Evolutionary conservation across 202 grass and related monocot species (phyloP).

Genomic region (Panicum hallii): DNA sequence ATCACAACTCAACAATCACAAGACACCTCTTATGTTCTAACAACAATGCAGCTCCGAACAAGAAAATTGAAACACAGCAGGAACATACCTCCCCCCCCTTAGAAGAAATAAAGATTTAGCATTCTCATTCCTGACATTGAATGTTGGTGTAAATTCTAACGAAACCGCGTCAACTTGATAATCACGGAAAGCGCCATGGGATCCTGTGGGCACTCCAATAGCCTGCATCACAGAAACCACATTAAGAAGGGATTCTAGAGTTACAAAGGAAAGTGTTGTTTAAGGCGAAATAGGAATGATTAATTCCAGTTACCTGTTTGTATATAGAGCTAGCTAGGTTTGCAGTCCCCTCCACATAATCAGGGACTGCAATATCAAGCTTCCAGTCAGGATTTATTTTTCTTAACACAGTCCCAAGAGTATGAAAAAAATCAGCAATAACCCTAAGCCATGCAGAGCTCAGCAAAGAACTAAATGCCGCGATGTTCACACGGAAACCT

Average conservation of each 20-base stretch:
- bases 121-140: constrained; percentile 83
- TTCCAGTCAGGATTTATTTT: constrained; percentile 87
- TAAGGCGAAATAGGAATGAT: background rate
- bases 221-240: constrained; percentile 62
- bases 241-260: constrained; percentile 34
- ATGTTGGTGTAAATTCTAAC: constrained; percentile 80
- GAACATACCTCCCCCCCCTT: constrained; percentile 73
- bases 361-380: constrained; percentile 68
- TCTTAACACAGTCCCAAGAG: constrained; percentile 72
- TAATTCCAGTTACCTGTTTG: constrained; percentile 66
- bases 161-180: constrained; percentile 97
- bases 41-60: constrained; percentile 2
- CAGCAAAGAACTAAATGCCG: constrained; percentile 63
- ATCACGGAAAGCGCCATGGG: constrained; percentile 95
- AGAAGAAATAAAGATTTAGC: constrained; percentile 80
- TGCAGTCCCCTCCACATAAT: constrained; percentile 83
- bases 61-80: background rate
- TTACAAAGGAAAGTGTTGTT: background rate
- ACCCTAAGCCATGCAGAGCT: constrained; percentile 65
- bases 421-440: constrained; percentile 74
- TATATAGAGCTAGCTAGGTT: constrained; percentile 93
- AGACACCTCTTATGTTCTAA: background rate
- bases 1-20: constrained; percentile 14
- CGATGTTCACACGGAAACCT: constrained; percentile 82
- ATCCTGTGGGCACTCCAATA: constrained; percentile 89